Percentiles rank a stretch among this genome's conserved stretches.
These are phyloP conservation scores for Colletotrichum sp. DNA, from an alignment of 2,329 filamentous ascomycete species.

Conservation along the genomic window DNA sequence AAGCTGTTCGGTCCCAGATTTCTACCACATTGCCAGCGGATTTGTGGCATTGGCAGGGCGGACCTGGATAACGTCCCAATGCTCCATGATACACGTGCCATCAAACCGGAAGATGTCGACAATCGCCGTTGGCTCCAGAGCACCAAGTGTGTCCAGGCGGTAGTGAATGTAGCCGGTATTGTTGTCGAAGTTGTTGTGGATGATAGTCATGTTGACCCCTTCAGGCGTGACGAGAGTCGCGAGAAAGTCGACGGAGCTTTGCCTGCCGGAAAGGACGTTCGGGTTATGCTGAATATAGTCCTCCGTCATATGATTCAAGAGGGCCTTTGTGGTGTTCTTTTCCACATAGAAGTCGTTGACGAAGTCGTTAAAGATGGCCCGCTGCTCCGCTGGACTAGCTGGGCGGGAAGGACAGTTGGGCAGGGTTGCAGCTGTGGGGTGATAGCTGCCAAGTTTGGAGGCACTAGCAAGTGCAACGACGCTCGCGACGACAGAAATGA, in stretches of 20 bases:
- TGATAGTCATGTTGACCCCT: neutral
- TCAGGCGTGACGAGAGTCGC: neutral
- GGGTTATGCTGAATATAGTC: constrained; percentile 17
- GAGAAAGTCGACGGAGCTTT: neutral
- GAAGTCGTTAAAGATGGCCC: neutral
- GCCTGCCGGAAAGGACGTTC: neutral
- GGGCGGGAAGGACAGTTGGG: neutral
- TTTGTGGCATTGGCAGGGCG: neutral
- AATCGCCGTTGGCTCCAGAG: neutral
- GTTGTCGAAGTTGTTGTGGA: neutral
- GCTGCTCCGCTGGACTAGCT: neutral
- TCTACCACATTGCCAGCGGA: neutral
- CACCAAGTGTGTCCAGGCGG: neutral
- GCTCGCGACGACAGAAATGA: neutral
- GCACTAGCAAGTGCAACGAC: neutral
- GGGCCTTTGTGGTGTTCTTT: neutral
- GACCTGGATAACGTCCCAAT: constrained; percentile 9
- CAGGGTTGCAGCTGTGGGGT: neutral
- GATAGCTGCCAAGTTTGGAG: neutral
- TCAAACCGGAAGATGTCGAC: constrained; percentile 12
- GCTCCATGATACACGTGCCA: constrained; percentile 12
- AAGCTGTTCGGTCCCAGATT: neutral
- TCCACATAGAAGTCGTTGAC: neutral
- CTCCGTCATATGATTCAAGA: neutral
- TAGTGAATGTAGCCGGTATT: neutral